Evolutionary conservation across 2,329 filamentous ascomycete species (phyloP), one percentile per base, ranked within the genome.

Genomic region (Sphaerostilbella broomeana): DNA sequence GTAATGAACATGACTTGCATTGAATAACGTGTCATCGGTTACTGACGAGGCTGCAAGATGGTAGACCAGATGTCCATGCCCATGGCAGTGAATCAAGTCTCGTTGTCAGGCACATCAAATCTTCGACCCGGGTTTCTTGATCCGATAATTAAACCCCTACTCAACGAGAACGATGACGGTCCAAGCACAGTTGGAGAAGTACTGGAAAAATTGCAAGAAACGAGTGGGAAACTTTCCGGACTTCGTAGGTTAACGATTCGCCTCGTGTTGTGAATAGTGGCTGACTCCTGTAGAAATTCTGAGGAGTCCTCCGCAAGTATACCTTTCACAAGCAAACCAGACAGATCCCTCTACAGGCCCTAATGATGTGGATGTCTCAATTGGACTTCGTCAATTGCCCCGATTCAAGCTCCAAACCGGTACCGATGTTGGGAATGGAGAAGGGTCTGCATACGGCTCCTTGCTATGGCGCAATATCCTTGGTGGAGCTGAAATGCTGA

Each of bases 391-490:
- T 38, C 90, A 98, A 63, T 81, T 86, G 49, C 83, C 86, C 21
- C 81, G 84, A 26, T 78, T 97, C 55, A 79, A 88, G 43, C 75
- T 97, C 54, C 94, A 94, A 68, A 95, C 89, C 0, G 92, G 92
- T 44, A 97, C 92, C 7, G 90, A 97, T 58, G 74, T 95, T 31
- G 92, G 92, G 47, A 94, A 94, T 56, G 81, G 86, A 16, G 92
- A 98, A 63, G 92, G 90, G 24, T 94, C 89, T 6, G 90, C 89
- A 4, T 97, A 94, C 57, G 82, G 86, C 49, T 90, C 92, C 50
- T 73, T 88, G 30, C 73, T 90, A 36, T 81, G 88, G 70, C 81
- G 92, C 51, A 98, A 98, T 63, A 75, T 98, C 44, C 86, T 98
- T 58, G 92, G 92, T 36, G 92, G 92, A 26, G 92, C 89, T 17